These are phyloP conservation scores for Lepiota venenata DNA, from an alignment of 768 basidiomycete species.

Conservation along the genomic window DNA sequence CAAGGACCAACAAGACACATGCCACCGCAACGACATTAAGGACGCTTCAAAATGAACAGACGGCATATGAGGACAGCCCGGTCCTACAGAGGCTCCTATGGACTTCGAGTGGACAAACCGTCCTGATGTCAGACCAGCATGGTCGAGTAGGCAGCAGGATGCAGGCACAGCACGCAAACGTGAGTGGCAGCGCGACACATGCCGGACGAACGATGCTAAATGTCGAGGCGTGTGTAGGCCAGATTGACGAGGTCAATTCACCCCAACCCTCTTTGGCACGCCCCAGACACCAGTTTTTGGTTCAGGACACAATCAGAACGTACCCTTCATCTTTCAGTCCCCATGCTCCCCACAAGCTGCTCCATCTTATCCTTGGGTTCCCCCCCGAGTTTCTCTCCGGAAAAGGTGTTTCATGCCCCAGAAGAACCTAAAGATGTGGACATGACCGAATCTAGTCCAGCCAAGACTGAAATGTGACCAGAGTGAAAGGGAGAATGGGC, in stretches of 20 bases:
- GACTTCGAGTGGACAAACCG: conserved; percentile 84
- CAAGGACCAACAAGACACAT: conserved; percentile 18
- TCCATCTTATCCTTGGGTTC: conserved; percentile 62
- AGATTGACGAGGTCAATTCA: conserved; percentile 39
- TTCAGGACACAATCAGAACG: conserved; percentile 47
- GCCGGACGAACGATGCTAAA: not conserved
- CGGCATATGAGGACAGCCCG: conserved; percentile 29
- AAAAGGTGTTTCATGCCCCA: conserved; percentile 50
- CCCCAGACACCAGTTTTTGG: conserved; percentile 55
- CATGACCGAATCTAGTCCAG: conserved; percentile 72
- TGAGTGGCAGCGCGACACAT: conserved; percentile 30
- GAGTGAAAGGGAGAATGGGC: conserved; percentile 30
- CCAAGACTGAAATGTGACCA: conserved; percentile 32
- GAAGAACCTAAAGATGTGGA: conserved; percentile 65
- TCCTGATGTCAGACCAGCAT: conserved; percentile 51
- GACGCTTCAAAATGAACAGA: conserved; percentile 13
- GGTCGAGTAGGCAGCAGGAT: conserved; percentile 46
- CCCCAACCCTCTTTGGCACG: conserved; percentile 35
- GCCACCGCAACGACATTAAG: not conserved
- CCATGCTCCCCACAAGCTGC: conserved; percentile 37
- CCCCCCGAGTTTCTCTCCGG: conserved; percentile 59
- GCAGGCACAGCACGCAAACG: conserved; percentile 65
- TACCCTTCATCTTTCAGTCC: conserved; percentile 69
- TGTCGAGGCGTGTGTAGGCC: conserved; percentile 24
- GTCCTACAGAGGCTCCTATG: conserved; percentile 84